phyloP scores from a whole-genome alignment of 306 rosid species.

The Prunus kanzakura region DNA sequence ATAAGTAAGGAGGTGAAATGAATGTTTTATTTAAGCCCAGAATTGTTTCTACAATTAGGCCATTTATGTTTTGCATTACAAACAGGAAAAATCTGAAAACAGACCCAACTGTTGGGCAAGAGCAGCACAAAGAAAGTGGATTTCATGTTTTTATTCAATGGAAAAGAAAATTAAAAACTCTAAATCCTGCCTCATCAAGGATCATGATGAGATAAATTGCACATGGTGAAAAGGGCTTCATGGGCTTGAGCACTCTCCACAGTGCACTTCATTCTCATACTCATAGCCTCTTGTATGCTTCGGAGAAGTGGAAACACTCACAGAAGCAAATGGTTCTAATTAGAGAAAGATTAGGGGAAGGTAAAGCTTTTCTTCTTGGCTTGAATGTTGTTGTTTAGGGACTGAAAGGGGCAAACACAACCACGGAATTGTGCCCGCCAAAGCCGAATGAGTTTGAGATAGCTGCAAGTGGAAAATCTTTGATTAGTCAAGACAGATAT shows the following conservation, averaged over 20 bases:
- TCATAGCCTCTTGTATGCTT: slow-evolving; percentile 18
- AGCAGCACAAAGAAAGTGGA: background rate
- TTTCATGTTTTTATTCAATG: slow-evolving; percentile 18
- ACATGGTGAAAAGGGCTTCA: background rate
- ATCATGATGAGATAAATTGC: slow-evolving; percentile 1
- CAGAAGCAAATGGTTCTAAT: slow-evolving; percentile 14
- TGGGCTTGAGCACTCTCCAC: slow-evolving; percentile 19
- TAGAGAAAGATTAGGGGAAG: background rate
- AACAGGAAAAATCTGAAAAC: background rate
- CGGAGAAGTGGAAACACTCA: slow-evolving; percentile 16
- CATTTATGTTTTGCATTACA: slow-evolving; percentile 5
- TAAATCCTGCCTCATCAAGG: background rate
- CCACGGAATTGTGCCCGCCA: slow-evolving; percentile 76
- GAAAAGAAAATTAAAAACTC: background rate
- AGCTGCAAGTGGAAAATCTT: slow-evolving; percentile 35
- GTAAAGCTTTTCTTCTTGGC: background rate
- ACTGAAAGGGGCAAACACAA: slow-evolving; percentile 59
- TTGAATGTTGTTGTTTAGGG: slow-evolving; percentile 33
- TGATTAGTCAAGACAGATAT: background rate
- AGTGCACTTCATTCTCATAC: slow-evolving; percentile 5
- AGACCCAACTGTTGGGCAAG: background rate
- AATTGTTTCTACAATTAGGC: background rate
- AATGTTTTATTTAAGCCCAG: slow-evolving; percentile 5
- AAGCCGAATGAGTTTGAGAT: slow-evolving; percentile 78
- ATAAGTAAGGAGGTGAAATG: background rate